Conservation (phyloP, 352 stramenopile species). For the Phytophthora ohioensis region DNA sequence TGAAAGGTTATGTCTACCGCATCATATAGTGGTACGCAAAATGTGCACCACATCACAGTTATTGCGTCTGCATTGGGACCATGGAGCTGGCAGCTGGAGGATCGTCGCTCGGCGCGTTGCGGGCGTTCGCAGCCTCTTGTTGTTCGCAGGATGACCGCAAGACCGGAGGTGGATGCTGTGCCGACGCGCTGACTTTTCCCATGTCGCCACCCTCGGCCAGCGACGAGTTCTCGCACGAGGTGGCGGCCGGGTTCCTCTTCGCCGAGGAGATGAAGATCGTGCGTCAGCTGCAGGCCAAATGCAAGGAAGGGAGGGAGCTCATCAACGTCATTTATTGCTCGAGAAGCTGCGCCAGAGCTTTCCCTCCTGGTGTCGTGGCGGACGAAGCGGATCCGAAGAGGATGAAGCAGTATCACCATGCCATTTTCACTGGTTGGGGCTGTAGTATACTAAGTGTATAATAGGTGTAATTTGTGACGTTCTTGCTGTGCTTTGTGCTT, state of each 20-base stretch:
- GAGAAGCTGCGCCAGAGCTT: constrained; percentile 61
- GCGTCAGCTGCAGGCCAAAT: constrained; percentile 56
- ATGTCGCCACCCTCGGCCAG: constrained; percentile 33
- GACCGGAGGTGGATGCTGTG: constrained; percentile 16
- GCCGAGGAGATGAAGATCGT: constrained; percentile 73
- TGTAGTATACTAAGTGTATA: not conserved
- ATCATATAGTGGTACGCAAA: not conserved
- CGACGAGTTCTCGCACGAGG: constrained; percentile 62
- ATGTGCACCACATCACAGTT: not conserved
- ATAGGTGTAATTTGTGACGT: not conserved
- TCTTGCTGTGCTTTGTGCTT: not conserved
- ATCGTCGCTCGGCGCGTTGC: constrained; percentile 39
- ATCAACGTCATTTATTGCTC: constrained; percentile 66
- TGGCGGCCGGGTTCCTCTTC: constrained; percentile 56
- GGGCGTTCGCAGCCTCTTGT: constrained; percentile 37
- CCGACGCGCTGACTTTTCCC: constrained; percentile 36
- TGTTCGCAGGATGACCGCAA: constrained; percentile 27
- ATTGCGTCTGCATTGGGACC: constrained; percentile 8
- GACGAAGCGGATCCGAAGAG: constrained; percentile 32
- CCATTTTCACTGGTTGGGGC: constrained; percentile 55
- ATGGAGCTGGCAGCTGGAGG: constrained; percentile 23
- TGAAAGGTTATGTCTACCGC: not conserved
- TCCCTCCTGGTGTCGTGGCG: constrained; percentile 41
- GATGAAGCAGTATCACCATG: constrained; percentile 55
- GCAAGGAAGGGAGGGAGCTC: constrained; percentile 42